Evolutionary conservation across 352 stramenopile species (phyloP), one percentile per base, ranked within the genome.

Genomic region (Thalassiosira hispida): DNA sequence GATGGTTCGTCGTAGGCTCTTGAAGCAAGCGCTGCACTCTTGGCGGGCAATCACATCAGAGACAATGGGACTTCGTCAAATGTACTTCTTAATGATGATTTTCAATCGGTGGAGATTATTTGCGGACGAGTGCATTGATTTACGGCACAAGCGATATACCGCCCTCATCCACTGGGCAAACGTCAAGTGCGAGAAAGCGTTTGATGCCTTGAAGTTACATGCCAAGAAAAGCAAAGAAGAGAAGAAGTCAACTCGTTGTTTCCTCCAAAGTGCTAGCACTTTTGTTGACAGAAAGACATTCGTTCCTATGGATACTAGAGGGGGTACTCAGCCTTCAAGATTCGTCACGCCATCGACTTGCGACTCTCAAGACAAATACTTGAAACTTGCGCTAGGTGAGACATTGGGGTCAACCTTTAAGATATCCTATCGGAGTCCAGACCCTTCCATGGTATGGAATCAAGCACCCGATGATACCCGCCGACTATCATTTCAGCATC

Each of bases 61-160:
- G 16, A 1, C 33, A 12, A 51, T 47, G 12, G 46, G 38, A 20
- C 56, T 40, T 20, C 69, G 74, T 29, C 40, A 74, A 29, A 69
- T 38, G 60, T 83, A 57, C 18, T 83, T 78, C 38, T 31, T 77
- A 0, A 78, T 78, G 59, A 73, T 83, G 65, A 64, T 83, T 55
- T 60, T 83, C 3, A 83, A 83, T 35, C 29, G 74, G 16, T 83
- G 74, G 74, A 46, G 46, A 42, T n/a, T 70, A 31, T 69, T 49
- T 1, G 42, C 60, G 2, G 66, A 83, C 59, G 67, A 83, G 8
- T 65, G 51, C 12, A 57, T 70, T 23, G 61, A 57, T 27, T n/a
- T 42, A 35, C 14, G 55, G 16, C 59, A 61, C 18, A 73, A 77
- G 27, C 25, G 46, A 25, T 52, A 70, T 35, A 18, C 12, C 16